Evolutionary conservation across 345 rosid genomes (phyloP).

Genomic region (Corymbia maculata): DNA sequence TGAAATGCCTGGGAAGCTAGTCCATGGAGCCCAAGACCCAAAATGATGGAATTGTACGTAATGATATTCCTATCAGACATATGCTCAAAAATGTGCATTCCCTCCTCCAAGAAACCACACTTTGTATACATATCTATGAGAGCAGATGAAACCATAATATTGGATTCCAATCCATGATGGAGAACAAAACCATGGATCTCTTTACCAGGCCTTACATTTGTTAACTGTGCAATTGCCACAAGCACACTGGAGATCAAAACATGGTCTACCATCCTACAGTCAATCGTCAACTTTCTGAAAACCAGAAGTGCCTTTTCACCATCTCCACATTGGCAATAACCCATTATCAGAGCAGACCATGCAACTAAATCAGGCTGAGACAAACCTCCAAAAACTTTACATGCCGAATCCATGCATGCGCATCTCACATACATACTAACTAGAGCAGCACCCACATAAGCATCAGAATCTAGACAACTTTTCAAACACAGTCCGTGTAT

Average conservation of each 20-base stretch:
- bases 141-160: constrained; percentile 58
- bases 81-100: constrained; percentile 31
- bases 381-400: constrained; percentile 33
- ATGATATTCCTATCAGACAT: constrained; percentile 35
- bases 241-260: constrained; percentile 47
- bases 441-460: constrained; percentile 52
- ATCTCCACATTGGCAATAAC: constrained; percentile 52
- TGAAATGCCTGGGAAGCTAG: constrained; percentile 52
- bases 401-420: constrained; percentile 44
- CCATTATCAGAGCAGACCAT: constrained; percentile 67
- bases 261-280: constrained; percentile 46
- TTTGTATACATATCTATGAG: constrained; percentile 77
- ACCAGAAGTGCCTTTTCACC: constrained; percentile 34
- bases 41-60: constrained; percentile 62
- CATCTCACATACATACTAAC: constrained; percentile 72
- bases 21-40: constrained; percentile 69
- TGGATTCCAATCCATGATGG: constrained; percentile 44
- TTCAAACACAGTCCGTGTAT: constrained; percentile 72
- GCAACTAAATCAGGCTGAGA: constrained; percentile 60
- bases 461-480: constrained; percentile 37
- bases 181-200: constrained; percentile 51
- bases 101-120: constrained; percentile 51
- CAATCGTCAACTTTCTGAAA: constrained; percentile 34
- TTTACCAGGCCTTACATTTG: constrained; percentile 38
- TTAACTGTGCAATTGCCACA: constrained; percentile 49